Evolutionary conservation across 83 land plant species (phyloP), one percentile per base, ranked within the genome.

Genomic region (Picea abies): DNA sequence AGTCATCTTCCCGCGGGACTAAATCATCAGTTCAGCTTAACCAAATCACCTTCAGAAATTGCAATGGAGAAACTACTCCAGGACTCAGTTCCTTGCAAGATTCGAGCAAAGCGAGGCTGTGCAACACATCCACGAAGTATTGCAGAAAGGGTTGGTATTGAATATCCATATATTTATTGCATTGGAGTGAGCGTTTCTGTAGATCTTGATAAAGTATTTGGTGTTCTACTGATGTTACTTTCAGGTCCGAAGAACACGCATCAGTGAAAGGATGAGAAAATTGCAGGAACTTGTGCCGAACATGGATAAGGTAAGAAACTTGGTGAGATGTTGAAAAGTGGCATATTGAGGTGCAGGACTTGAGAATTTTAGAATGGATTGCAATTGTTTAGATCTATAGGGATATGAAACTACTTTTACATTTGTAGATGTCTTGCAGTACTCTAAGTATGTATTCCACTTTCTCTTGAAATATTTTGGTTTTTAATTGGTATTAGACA

Each of bases 221-320:
- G 19, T 16, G 5, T 17, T 16, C 65, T 17, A 22, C 71, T 49
- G 49, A 32, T 19, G 52, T 62, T n/a, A 37, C 67, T 65, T 85
- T 29, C 79, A 92, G 96, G 90, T 94, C 63, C 87, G 98, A 80
- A 88, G 98, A 79, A 94, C 95, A 1, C 80, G 88, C 32, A 96
- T 96, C 64, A 96, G 95, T 69, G 95, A 96, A 81, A 85, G 95
- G 35, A 96, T 96, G 92, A 90, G 90, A 82, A 96, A 91, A 78
- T 80, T 96, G 67, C 95, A 96, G 82, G 97, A 94, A 61, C 88
- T 96, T 25, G 95, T 96, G 39, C 98, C 98, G 1, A 90, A 96
- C 91, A 89, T 94, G 94, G 98, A 96, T 82, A 96, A 93, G 95
- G 96, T 94, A 78, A 79, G 44, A 7, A 44, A 22, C 23, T 47